Evolutionary conservation across 345 rosid genomes (phyloP).

Genomic region (Populus euphratica): DNA sequence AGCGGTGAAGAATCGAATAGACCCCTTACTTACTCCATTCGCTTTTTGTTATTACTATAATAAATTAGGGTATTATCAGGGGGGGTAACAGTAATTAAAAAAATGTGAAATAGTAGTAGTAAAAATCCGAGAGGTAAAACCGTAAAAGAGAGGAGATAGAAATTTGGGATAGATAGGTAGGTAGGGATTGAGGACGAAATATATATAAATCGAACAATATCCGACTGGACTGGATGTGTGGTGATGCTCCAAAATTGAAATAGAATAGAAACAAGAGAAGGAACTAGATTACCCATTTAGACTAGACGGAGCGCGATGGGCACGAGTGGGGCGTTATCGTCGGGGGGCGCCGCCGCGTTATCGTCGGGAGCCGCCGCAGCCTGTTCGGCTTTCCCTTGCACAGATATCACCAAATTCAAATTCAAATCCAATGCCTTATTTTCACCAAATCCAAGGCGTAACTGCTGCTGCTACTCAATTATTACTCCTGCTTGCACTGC

Average conservation of each 20-base stretch:
- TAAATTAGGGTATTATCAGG: too few species aligned
- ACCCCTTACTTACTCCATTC: too few species aligned
- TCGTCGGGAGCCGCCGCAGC: slow-evolving; percentile 2
- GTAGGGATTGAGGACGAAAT: background rate
- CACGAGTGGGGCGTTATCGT: slow-evolving; percentile 1
- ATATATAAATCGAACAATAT: background rate
- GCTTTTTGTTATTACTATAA: too few species aligned
- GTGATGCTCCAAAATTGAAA: background rate
- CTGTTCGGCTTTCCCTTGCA: background rate
- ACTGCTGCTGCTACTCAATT: background rate
- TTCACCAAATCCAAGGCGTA: background rate
- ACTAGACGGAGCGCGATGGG: background rate
- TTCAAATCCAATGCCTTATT: background rate
- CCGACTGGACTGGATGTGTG: background rate
- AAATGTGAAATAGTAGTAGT: too few species aligned
- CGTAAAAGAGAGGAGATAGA: too few species aligned
- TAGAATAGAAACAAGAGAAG: background rate
- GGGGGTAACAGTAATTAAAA: too few species aligned
- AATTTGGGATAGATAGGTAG: too few species aligned
- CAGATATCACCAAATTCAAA: background rate
- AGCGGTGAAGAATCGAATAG: too few species aligned
- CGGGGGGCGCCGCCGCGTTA: too few species aligned
- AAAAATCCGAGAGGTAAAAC: too few species aligned
- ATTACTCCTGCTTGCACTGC: background rate
- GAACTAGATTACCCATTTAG: background rate